Evolutionary conservation across 768 basidiomycete species (phyloP).

Genomic region (Russula emetica): DNA sequence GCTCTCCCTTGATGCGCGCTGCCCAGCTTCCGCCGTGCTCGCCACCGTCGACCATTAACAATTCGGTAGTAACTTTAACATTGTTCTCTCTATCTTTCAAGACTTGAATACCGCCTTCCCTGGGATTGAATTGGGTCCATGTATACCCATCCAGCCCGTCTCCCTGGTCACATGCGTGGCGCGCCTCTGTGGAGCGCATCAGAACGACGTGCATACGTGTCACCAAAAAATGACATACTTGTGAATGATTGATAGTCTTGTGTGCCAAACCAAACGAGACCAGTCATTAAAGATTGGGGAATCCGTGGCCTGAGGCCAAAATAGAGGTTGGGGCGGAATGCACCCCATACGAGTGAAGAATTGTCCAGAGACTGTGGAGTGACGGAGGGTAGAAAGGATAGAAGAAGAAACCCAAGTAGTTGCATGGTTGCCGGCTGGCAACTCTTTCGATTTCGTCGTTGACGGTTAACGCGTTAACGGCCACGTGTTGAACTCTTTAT

Average conservation of each 20-base stretch:
- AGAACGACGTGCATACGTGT: conserved; percentile 9
- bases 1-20: conserved; percentile 74
- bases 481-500: not conserved
- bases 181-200: conserved; percentile 47
- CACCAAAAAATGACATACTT: conserved; percentile 43
- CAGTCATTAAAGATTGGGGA: conserved; percentile 88
- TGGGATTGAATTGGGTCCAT: conserved; percentile 83
- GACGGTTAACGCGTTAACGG: too few species aligned
- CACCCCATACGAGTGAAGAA: conserved; percentile 69
- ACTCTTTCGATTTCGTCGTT: not conserved
- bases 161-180: conserved; percentile 86
- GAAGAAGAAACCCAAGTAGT: conserved; percentile 41
- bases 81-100: conserved; percentile 80
- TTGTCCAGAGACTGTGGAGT: conserved; percentile 43
- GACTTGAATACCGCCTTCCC: conserved; percentile 81
- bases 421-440: conserved; percentile 37
- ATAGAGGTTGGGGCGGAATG: conserved; percentile 91
- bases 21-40: conserved; percentile 87
- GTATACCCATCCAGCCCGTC: conserved; percentile 79
- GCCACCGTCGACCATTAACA: conserved; percentile 81
- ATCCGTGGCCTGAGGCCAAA: conserved; percentile 84
- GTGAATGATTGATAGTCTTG: conserved; percentile 71
- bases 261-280: conserved; percentile 91
- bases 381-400: conserved; percentile 42
- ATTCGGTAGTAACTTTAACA: conserved; percentile 76